These are phyloP conservation scores for Trichoderma lentiforme DNA, from an alignment of 2,329 filamentous ascomycete species.

Conservation along the genomic window DNA sequence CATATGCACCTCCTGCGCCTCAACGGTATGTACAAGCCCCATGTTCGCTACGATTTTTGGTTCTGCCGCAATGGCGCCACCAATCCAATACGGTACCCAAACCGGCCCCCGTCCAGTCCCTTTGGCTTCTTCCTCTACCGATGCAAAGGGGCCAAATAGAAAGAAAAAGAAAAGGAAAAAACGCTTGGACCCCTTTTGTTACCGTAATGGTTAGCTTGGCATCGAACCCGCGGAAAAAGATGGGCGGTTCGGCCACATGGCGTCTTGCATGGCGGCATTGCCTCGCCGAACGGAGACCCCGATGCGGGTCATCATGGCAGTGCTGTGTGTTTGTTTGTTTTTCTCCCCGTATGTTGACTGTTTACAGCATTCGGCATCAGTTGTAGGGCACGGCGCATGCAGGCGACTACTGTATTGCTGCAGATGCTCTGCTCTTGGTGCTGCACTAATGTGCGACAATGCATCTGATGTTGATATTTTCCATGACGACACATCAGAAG, in stretches of 20 bases:
- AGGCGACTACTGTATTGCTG: neutral
- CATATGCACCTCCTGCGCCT: slow-evolving; percentile 5
- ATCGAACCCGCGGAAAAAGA: slow-evolving; percentile 9
- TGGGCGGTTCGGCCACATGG: slow-evolving; percentile 2
- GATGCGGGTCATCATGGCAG: slow-evolving; percentile 20
- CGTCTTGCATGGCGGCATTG: slow-evolving; percentile 5
- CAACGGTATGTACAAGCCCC: neutral
- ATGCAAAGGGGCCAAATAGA: neutral
- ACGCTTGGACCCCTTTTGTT: neutral
- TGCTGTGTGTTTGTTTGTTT: neutral
- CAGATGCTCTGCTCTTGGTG: neutral
- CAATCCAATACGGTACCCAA: neutral
- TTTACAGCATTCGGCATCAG: neutral
- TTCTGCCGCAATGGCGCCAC: slow-evolving; percentile 5
- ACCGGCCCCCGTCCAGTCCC: neutral
- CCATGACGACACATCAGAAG: neutral
- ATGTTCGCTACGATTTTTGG: neutral
- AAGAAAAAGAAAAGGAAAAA: neutral
- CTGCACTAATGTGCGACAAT: neutral
- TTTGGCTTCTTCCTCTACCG: neutral
- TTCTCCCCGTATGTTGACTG: neutral
- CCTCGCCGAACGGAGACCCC: slow-evolving; percentile 15
- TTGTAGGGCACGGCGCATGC: neutral
- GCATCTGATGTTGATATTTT: neutral
- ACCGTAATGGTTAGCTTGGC: neutral